Evolutionary conservation across 1,284 basidiomycete genomes (phyloP), one percentile per base, ranked within the genome.

Genomic region (Pseudozyma tsukubaensis): DNA sequence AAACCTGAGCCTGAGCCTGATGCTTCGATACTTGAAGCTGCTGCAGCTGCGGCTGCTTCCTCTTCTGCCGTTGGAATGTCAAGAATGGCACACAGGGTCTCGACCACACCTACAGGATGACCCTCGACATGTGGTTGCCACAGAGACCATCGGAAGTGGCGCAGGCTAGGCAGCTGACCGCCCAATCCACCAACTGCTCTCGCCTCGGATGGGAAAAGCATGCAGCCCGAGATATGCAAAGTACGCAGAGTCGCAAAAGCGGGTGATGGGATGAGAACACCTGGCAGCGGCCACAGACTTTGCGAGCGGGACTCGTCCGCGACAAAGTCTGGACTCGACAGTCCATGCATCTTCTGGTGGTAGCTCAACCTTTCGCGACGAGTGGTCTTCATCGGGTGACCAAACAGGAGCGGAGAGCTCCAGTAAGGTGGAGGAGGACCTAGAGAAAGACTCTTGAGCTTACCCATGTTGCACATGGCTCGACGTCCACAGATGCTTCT

Each of bases 371-470:
- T 59, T 48, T 73, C 57, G 14, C 71, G 61, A 12, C 61, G 60
- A 40, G 58, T 68, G 4, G 71, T 73, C 55, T 73, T 73, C 45
- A 74, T 70, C 0, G 72, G 72, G 32, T 74, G 70, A 11, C 74
- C 70, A 14, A 78, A 72, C 12, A 73, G 62, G 3, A 78, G 58
- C 21, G 76, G 73, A n/a, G 72, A 76, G 42, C 74, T 74, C 76
- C 76, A 78, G 50, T 73, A 76, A 6, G 72, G 76, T 6, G 76
- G 76, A 4, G 74, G 76, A 40, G 76, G 76, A 10, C 76, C 76
- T 12, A 78, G 65, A 8, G 76, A 76, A 5, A 78, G 70, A 18
- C 67, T 69, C 37, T 70, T 69, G 53, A 78, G 64, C 59, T 78
- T 76, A 49, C 65, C 63, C 63, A 78, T 67, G 48, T 57, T 71